phyloP scores from a whole-genome alignment of 164 flowering plant species.

The Chimonanthus salicifolius region DNA sequence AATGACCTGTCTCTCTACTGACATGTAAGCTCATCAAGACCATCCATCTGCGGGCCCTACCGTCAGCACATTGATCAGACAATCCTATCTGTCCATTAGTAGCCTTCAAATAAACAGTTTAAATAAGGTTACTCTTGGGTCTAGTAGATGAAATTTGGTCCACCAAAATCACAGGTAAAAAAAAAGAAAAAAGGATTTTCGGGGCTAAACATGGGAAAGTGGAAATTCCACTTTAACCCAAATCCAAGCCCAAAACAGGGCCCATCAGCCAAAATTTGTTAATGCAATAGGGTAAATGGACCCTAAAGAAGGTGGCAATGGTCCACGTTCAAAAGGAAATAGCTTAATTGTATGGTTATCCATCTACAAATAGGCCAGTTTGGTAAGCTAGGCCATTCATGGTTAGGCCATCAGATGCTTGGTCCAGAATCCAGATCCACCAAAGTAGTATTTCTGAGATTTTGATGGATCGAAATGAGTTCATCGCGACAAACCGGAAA shows the following conservation, averaged over 20 bases:
- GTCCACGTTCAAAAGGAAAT: not conserved
- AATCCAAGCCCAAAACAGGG: too few species aligned
- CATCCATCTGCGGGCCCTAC: not conserved
- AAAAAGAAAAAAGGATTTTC: not conserved
- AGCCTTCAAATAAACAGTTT: not conserved
- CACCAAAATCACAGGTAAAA: not conserved
- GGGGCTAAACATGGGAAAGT: too few species aligned
- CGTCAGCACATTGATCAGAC: not conserved
- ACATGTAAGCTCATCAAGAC: not conserved
- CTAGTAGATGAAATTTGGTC: not conserved
- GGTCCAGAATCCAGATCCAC: not conserved
- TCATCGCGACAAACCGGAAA: not conserved
- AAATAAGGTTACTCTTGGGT: not conserved
- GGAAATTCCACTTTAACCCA: too few species aligned
- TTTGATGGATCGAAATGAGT: not conserved
- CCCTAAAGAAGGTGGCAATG: not conserved
- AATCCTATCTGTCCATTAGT: constrained; percentile 1
- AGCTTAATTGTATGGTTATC: not conserved
- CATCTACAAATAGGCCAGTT: not conserved
- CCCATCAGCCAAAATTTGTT: not conserved
- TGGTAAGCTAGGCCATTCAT: not conserved
- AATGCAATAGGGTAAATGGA: not conserved
- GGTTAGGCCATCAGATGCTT: not conserved
- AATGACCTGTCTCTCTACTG: not conserved
- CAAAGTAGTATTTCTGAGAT: not conserved